These are phyloP conservation scores for Exophiala alcalophila DNA, from an alignment of 2,329 filamentous ascomycete genomes.

Conservation along the genomic window DNA sequence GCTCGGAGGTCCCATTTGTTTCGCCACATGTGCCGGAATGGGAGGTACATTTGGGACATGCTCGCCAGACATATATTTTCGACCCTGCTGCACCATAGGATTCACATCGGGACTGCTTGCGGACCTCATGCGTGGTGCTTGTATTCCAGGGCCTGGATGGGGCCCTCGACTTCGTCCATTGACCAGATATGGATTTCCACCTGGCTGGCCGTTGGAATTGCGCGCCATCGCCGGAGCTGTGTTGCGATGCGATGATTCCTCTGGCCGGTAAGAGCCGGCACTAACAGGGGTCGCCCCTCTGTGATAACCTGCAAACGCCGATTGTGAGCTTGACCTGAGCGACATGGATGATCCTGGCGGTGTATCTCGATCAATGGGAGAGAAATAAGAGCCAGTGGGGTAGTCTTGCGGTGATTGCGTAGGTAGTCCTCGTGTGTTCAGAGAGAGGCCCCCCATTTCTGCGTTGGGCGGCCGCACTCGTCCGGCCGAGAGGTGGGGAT, in stretches of 20 bases:
- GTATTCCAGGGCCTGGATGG: conserved; percentile 12
- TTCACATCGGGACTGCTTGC: conserved; percentile 96
- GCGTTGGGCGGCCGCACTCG: conserved; percentile 23
- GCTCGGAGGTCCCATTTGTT: conserved; percentile 60
- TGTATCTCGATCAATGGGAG: conserved; percentile 66
- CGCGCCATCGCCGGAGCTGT: conserved; percentile 84
- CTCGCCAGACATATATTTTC: conserved; percentile 48
- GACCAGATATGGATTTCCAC: conserved; percentile 60
- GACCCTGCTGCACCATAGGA: conserved; percentile 53
- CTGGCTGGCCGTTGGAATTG: conserved; percentile 63
- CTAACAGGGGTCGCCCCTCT: conserved; percentile 62
- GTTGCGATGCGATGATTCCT: conserved; percentile 74
- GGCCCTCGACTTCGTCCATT: conserved; percentile 46
- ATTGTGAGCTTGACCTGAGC: conserved; percentile 49
- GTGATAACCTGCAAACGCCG: conserved; percentile 74
- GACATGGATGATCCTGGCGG: conserved; percentile 51
- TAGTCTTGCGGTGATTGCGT: conserved; percentile 60
- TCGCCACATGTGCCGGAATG: conserved; percentile 67
- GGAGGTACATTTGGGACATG: conserved; percentile 70
- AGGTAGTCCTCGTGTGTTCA: conserved; percentile 27
- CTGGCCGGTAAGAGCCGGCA: conserved; percentile 62
- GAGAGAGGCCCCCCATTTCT: conserved; percentile 22
- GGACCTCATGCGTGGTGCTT: conserved; percentile 67
- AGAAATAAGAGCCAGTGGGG: conserved; percentile 86
- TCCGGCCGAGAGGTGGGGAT: conserved; percentile 23